Conservation (phyloP, 495 filamentous ascomycete species). For the Rhypophila decipiens region DNA sequence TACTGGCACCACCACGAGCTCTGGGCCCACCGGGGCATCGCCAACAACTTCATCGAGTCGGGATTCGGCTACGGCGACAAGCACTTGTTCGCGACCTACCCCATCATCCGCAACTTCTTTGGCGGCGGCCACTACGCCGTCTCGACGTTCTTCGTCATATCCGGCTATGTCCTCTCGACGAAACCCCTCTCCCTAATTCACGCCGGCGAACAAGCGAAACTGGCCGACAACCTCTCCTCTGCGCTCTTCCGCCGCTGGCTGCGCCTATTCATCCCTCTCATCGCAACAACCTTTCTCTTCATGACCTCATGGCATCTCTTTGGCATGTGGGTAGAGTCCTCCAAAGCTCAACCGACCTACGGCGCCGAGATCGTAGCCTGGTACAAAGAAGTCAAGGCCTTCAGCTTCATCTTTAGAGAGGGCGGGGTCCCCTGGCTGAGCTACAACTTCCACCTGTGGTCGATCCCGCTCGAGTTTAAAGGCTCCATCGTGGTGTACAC, state of each 20-base stretch:
- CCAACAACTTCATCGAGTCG: conserved; percentile 23
- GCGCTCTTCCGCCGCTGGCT: conserved; percentile 31
- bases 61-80: conserved; percentile 26
- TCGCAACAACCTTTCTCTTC: conserved; percentile 43
- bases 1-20: conserved; percentile 43
- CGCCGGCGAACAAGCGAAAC: conserved; percentile 33
- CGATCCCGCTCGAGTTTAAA: conserved; percentile 35
- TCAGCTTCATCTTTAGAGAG: conserved; percentile 48
- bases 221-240: conserved; percentile 25
- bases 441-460: conserved; percentile 39
- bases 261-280: conserved; percentile 27
- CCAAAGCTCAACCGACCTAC: conserved; percentile 26
- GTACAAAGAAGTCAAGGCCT: conserved; percentile 53
- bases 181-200: conserved; percentile 47
- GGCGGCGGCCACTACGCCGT: conserved; percentile 48
- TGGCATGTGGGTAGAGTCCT: conserved; percentile 29
- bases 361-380: conserved; percentile 42
- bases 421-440: conserved; percentile 29
- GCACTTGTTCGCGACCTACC: conserved; percentile 36
- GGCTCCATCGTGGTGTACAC: conserved; percentile 44
- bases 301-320: conserved; percentile 46
- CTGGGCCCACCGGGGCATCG: conserved; percentile 25
- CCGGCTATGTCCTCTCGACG: conserved; percentile 44
- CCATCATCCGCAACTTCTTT: conserved; percentile 32
- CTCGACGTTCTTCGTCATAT: conserved; percentile 45